A percentile compares a stretch with the other conserved stretches of the same genome.
Conservation (phyloP, 352 stramenopile genomes). For the Phytopythium litorale region DNA sequence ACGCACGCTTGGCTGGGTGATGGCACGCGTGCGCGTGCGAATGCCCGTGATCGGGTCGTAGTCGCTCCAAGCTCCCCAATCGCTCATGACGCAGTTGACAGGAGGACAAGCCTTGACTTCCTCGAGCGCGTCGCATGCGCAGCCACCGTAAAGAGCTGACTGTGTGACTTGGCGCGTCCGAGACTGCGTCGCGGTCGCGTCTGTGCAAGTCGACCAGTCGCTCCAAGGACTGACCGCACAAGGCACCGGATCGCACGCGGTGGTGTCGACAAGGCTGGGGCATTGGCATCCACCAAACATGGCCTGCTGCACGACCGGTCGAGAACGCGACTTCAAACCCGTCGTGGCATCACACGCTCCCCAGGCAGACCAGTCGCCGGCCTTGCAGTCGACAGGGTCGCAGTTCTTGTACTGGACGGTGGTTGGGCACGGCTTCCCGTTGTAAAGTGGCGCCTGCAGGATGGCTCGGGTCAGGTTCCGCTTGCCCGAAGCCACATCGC, state of each 20-base stretch:
- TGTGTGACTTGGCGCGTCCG: slow-evolving; percentile 28
- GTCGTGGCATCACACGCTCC: slow-evolving; percentile 17
- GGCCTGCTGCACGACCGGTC: slow-evolving; percentile 32
- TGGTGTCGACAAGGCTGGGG: slow-evolving; percentile 29
- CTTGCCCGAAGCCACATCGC: slow-evolving; percentile 26
- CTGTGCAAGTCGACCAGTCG: slow-evolving; percentile 48
- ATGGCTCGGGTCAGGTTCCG: slow-evolving; percentile 35
- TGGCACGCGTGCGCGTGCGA: slow-evolving; percentile 21
- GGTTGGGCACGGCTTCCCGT: slow-evolving; percentile 24
- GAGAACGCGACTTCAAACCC: slow-evolving; percentile 32
- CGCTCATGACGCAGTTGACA: slow-evolving; percentile 39
- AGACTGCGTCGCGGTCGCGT: slow-evolving; percentile 29
- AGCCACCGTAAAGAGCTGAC: slow-evolving; percentile 30
- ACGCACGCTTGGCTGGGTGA: slow-evolving; percentile 29
- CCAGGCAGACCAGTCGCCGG: slow-evolving; percentile 32
- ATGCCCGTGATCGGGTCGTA: slow-evolving; percentile 36
- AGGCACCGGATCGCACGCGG: slow-evolving; percentile 37
- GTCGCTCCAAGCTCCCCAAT: slow-evolving; percentile 32
- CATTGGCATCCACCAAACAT: slow-evolving; percentile 53
- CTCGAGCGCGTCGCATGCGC: slow-evolving; percentile 15
- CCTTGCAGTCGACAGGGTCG: slow-evolving; percentile 45
- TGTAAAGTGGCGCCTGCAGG: slow-evolving; percentile 27
- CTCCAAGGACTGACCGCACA: slow-evolving; percentile 38
- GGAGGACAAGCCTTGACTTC: slow-evolving; percentile 33
- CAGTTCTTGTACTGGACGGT: slow-evolving; percentile 34